Conservation (phyloP, 73 alveolate species). For the Durusdinium trenchii region DNA sequence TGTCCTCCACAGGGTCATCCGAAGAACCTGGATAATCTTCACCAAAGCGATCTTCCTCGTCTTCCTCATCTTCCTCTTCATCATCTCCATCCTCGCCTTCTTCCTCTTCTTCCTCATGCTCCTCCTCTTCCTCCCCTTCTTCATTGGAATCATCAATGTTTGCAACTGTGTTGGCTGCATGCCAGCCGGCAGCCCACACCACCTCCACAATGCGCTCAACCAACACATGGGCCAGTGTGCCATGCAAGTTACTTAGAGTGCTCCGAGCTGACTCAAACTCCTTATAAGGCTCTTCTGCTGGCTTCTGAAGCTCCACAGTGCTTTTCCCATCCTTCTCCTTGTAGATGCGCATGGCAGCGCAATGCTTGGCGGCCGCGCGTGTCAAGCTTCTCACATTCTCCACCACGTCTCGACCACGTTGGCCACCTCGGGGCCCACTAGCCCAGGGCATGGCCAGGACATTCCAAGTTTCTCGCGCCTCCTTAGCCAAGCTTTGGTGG, state of each 20-base stretch:
- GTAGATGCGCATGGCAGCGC: slow-evolving; percentile 78
- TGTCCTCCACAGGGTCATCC: slow-evolving; percentile 74
- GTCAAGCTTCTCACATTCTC: slow-evolving; percentile 25
- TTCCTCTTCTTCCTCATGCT: slow-evolving; percentile 23
- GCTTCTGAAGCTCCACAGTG: slow-evolving; percentile 38
- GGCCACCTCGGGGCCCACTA: slow-evolving; percentile 89
- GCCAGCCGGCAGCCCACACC: slow-evolving; percentile 68
- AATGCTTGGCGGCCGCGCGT: slow-evolving; percentile 52
- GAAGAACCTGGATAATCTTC: slow-evolving; percentile 77
- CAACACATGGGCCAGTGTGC: slow-evolving; percentile 63
- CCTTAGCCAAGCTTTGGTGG: slow-evolving; percentile 52
- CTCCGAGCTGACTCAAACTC: slow-evolving; percentile 58
- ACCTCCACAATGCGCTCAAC: slow-evolving; percentile 68
- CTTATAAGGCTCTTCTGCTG: slow-evolving; percentile 50
- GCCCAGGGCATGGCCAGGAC: slow-evolving; percentile 80
- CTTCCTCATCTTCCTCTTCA: slow-evolving; percentile 54
- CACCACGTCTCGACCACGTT: slow-evolving; percentile 56
- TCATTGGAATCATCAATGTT: slow-evolving; percentile 28
- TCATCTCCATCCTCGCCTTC: slow-evolving; percentile 21
- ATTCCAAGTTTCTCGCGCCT: slow-evolving; percentile 69
- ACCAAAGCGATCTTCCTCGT: slow-evolving; percentile 43
- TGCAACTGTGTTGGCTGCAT: slow-evolving; percentile 93
- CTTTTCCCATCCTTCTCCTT: slow-evolving; percentile 44
- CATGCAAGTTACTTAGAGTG: slow-evolving; percentile 46
- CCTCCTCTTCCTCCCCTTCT: slow-evolving; percentile 68